Conservation (phyloP, 2,329 filamentous ascomycete genomes). For the Bipolaris sorokiniana region DNA sequence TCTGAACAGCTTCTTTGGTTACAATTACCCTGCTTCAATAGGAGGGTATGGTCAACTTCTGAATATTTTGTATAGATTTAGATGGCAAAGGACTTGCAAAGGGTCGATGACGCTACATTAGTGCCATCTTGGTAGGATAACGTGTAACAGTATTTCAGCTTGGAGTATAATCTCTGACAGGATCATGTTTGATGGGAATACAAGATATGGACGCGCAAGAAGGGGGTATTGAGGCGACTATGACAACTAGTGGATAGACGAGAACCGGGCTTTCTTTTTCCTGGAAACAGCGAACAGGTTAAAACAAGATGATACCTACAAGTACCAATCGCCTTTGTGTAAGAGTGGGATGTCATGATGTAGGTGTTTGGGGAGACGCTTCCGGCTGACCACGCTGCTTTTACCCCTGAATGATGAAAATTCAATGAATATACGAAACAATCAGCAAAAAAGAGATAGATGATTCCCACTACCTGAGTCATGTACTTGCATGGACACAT, state of each 20-base stretch:
- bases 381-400: not conserved
- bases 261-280: not conserved
- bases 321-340: not conserved
- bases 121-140: not conserved
- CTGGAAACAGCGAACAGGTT: not conserved
- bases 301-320: not conserved
- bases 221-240: not conserved
- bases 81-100: not conserved
- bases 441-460: too few relatives aligned
- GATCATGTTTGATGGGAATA: not conserved
- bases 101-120: not conserved
- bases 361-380: not conserved
- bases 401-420: not conserved
- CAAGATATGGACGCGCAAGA: not conserved
- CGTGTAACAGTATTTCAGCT: too few relatives aligned
- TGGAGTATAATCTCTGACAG: too few relatives aligned
- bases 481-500: too few relatives aligned
- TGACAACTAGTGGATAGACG: not conserved
- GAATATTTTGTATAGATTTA: not conserved
- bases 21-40: not conserved
- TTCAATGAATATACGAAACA: too few relatives aligned
- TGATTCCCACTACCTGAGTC: too few relatives aligned
- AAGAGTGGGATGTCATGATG: not conserved
- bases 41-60: not conserved
- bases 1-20: slow-evolving; percentile 2